Evolutionary conservation across 1,284 basidiomycete species (phyloP).

Genomic region (Macrocybe sp.): DNA sequence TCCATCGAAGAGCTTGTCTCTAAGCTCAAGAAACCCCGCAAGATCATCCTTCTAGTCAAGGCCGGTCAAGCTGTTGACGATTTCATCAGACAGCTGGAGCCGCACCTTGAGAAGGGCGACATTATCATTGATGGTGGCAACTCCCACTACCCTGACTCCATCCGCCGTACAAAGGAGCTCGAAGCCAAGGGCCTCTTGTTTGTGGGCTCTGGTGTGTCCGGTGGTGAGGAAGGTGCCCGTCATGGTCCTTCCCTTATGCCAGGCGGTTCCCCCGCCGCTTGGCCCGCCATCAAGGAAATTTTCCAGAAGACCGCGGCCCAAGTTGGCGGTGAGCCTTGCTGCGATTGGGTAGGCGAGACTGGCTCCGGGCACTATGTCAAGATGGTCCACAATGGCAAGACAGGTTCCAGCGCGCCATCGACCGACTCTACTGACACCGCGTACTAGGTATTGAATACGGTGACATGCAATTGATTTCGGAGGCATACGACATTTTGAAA

Average conservation of each 20-base stretch:
- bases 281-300: constrained; percentile 97
- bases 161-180: constrained; percentile 91
- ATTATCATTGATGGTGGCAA: constrained; percentile 99
- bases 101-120: constrained; percentile 72
- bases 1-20: constrained; percentile 84
- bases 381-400: constrained; percentile 96
- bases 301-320: constrained; percentile 99
- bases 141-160: constrained; percentile 98
- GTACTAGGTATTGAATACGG: constrained; percentile 92
- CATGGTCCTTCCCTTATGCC: constrained; percentile 99
- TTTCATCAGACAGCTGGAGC: constrained; percentile 70
- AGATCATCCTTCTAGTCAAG: constrained; percentile 97
- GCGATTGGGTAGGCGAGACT: constrained; percentile 98
- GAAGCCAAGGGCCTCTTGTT: constrained; percentile 94
- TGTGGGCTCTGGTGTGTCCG: constrained; percentile 98
- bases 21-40: constrained; percentile 81
- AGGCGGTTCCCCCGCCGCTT: constrained; percentile 91
- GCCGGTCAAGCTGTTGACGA: constrained; percentile 75
- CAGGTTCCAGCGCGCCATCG: constrained; percentile 9
- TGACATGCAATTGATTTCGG: constrained; percentile 99
- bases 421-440: constrained; percentile 7
- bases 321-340: constrained; percentile 94
- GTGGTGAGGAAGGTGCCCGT: constrained; percentile 99
- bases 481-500: constrained; percentile 98
- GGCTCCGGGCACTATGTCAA: constrained; percentile 96